These are phyloP conservation scores for Lumnitzera littorea DNA, from an alignment of 345 rosid genomes.

Conservation along the genomic window DNA sequence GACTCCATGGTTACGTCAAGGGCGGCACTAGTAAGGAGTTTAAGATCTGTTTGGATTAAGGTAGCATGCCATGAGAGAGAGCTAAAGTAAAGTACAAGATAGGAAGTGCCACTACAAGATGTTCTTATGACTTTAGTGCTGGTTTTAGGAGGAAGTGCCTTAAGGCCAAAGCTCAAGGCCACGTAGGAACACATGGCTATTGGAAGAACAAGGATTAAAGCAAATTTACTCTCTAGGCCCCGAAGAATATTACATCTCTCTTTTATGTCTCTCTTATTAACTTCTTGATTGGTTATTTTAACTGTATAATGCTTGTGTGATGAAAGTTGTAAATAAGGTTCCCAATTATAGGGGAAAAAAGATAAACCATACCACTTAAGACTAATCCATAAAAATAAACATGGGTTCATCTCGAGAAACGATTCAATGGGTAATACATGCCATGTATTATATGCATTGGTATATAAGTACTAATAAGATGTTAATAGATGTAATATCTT, in stretches of 20 bases:
- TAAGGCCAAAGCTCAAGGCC: not conserved
- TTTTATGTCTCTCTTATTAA: not conserved
- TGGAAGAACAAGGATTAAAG: not conserved
- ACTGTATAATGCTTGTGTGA: not conserved
- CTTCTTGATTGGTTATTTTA: too few relatives aligned
- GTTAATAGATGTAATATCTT: too few relatives aligned
- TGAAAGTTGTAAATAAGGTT: not conserved
- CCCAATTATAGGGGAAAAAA: constrained; percentile 4
- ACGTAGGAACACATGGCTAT: not conserved
- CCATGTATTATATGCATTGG: too few relatives aligned
- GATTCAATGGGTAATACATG: too few relatives aligned
- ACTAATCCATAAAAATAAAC: too few relatives aligned
- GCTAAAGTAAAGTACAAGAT: constrained; percentile 24
- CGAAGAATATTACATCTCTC: constrained; percentile 1
- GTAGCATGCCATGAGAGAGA: constrained; percentile 28
- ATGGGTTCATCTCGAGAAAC: too few relatives aligned
- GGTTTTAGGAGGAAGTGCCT: not conserved
- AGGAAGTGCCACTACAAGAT: constrained; percentile 24
- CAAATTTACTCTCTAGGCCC: not conserved
- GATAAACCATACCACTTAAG: too few relatives aligned
- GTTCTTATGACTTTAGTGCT: constrained; percentile 18
- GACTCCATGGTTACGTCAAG: constrained; percentile 20
- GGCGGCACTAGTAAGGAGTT: constrained; percentile 22
- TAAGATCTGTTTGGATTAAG: constrained; percentile 25
- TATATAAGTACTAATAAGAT: too few relatives aligned